Percentiles rank a stretch among this genome's conserved stretches.
These are phyloP conservation scores for Penicillium sp. DNA, from an alignment of 2,329 filamentous ascomycete species.

Conservation along the genomic window DNA sequence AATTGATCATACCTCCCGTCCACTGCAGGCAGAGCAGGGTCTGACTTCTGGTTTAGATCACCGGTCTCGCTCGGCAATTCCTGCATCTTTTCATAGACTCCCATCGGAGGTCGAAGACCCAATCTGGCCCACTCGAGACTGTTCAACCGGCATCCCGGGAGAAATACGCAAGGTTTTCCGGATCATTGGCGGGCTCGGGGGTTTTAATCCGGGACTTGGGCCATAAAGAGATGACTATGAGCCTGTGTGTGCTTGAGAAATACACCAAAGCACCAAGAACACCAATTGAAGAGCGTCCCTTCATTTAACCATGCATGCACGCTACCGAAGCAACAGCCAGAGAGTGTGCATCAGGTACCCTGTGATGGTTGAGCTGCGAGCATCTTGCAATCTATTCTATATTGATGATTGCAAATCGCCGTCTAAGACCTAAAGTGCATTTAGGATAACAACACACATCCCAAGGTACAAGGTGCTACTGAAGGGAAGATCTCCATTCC, in stretches of 20 bases:
- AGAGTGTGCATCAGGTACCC: conserved; percentile 25
- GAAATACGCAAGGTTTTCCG: neutral
- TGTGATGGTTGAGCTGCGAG: too few relatives aligned
- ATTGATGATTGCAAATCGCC: too few relatives aligned
- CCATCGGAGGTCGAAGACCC: conserved; percentile 1
- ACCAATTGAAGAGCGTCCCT: conserved; percentile 30
- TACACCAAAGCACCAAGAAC: conserved; percentile 29
- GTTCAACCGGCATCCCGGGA: neutral
- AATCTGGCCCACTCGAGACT: neutral
- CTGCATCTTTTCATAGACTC: neutral
- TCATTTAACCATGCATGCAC: conserved; percentile 38
- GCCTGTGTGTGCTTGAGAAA: neutral
- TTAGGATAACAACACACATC: too few relatives aligned
- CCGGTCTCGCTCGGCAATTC: neutral
- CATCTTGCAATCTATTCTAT: neutral
- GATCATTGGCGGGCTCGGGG: neutral
- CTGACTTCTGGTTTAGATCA: neutral
- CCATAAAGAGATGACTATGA: neutral
- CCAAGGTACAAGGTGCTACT: too few relatives aligned
- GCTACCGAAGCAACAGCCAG: conserved; percentile 30
- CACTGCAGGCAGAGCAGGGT: neutral
- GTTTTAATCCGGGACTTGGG: neutral
- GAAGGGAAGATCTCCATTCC: too few relatives aligned
- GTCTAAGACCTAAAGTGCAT: too few relatives aligned
- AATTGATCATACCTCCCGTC: neutral